Base-by-base conservation (phyloP, 2,329 filamentous ascomycete species). In the Ambrosiella xylebori region DNA sequence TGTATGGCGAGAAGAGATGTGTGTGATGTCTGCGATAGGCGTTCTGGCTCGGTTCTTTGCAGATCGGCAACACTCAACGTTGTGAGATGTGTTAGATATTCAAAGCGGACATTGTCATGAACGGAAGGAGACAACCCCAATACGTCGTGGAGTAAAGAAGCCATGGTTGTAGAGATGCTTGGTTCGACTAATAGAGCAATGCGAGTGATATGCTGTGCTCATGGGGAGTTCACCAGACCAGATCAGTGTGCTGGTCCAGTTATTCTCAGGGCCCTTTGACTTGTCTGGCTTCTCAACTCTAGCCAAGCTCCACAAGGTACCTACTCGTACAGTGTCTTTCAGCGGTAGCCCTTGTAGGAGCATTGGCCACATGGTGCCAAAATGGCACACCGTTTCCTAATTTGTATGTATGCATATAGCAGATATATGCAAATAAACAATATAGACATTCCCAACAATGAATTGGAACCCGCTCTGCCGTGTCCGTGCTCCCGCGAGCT, bases 1-100 rank as follows among this genome's bases (percentile, higher is more conserved):
- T 98, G 93, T 1, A 97, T 77, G 0, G 88, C 87, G 45, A 95
- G 80, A 12, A 91, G 78, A 45, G 86, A 79, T 0, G 87, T 86
- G 62, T 96, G 88, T 2, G 86, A 84, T 58, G 82, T 78, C 65
- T 96, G 88, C 0, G 85, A 75, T n/a, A 97, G 79, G 0, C 81
- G 82, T 61, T 88, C 82, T 0, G 85, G 84, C 69, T 98, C 93
- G 6, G 79, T 82, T 27, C 80, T 79, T 55, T 80, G 79, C 57
- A 97, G 77, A 40, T 85, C 80, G 27, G 82, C 76, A 55, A 94
- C 76, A 11, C 87, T 81, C 57, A 94, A 82, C 2, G 86, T 86
- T 5, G 86, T 82, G 51, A 97, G 76, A 61, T 84, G 81, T 61
- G 81, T 77, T 52, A 97, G 81, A 69, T 97, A 98, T 56, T 78